phyloP scores from a whole-genome alignment of 2,329 filamentous ascomycete genomes.

The Aspergillus niger region DNA sequence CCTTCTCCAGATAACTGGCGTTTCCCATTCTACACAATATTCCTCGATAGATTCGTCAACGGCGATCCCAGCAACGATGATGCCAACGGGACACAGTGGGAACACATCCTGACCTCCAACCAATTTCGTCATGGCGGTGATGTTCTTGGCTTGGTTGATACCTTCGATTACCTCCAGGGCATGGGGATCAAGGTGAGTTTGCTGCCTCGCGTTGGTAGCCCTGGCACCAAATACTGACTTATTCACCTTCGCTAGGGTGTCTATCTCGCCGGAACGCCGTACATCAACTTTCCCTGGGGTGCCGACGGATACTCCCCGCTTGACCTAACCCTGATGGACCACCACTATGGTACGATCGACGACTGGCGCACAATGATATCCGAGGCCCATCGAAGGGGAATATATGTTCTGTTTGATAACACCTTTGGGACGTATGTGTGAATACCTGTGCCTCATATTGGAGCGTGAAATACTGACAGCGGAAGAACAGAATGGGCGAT shows the following conservation, averaged over 20 bases:
- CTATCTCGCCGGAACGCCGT: constrained; percentile 62
- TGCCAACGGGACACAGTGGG: constrained; percentile 60
- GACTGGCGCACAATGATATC: constrained; percentile 59
- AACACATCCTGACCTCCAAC: constrained; percentile 60
- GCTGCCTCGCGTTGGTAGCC: neutral
- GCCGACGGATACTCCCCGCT: constrained; percentile 61
- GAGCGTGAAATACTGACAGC: neutral
- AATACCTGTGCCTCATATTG: neutral
- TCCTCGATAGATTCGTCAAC: constrained; percentile 64
- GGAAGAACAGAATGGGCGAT: constrained; percentile 52
- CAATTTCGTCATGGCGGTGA: constrained; percentile 66
- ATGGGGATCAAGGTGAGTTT: constrained; percentile 60
- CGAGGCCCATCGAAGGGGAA: constrained; percentile 60
- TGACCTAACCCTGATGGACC: constrained; percentile 63
- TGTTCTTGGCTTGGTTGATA: constrained; percentile 57
- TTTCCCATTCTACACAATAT: constrained; percentile 65
- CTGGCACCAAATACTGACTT: too few relatives aligned
- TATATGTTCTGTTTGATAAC: constrained; percentile 67
- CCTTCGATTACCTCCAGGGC: constrained; percentile 64
- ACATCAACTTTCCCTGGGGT: constrained; percentile 66
- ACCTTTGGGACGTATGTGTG: constrained; percentile 59
- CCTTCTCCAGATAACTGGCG: constrained; percentile 63
- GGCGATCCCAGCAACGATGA: constrained; percentile 65
- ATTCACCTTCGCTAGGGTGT: constrained; percentile 46
- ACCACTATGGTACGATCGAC: constrained; percentile 61